Base-by-base conservation (phyloP, 352 stramenopile species). In the Blastocystis hominis region DNA sequence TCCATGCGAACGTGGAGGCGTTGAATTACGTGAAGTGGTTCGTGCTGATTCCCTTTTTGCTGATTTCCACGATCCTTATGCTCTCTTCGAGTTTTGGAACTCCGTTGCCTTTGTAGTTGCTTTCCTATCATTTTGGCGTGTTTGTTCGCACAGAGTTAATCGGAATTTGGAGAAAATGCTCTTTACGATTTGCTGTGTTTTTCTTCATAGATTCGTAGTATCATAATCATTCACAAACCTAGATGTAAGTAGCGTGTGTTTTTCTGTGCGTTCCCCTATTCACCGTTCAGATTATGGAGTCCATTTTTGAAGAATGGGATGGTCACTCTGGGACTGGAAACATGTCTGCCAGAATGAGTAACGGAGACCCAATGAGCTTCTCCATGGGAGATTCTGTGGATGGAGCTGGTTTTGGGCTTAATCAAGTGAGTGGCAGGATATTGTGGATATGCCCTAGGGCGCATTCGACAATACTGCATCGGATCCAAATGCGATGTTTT, bases 271-370 rank as follows among this genome's bases (percentile, higher is more conserved):
- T 24, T 66, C 2, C n/a, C 50, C 40, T 30, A 64, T 40, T 47
- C 9, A 50, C 10, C 0, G 30, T 40, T 10, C 62, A 84, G 72
- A 84, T 40, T 34, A 84, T 84, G 72, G 53, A 84, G 13, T 69
- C 54, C 20, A 84, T 84, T 44, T 84, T 84, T 84, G 72, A 84
- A 66, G 72, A 84, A 69, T 84, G 72, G 72, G 68, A 84, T 46
- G 72, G 42, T 9, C 34, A 40, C n/a, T 24, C 72, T 53, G 44
- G 17, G 42, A 53, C 72, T 17, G 24, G 30, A 64, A 20, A 10
- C 30, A 24, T 46, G 24, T n/a, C 62, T 69, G 50, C 20, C 4
- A 84, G 20, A 15, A 15, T 40, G 5, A 46, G 36, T 54, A 53
- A 84, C 10, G n/a, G n/a, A n/a, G 50, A 59, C n/a, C 50, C 50